Conservation (phyloP, 2,329 filamentous ascomycete genomes). For the Teratosphaeria pseudoeucalypti region DNA sequence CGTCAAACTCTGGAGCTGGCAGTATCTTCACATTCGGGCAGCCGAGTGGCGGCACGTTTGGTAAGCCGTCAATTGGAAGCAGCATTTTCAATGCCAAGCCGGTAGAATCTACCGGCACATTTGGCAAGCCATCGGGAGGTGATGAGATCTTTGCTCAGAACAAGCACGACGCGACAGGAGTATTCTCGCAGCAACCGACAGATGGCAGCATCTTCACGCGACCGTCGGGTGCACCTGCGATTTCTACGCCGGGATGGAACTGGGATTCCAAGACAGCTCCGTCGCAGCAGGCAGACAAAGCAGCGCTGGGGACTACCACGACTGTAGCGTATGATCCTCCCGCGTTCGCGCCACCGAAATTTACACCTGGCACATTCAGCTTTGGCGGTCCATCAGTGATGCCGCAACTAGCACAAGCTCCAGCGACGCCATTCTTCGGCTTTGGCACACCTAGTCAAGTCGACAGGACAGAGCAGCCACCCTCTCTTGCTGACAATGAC, state of each 20-base stretch:
- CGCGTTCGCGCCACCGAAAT: not conserved
- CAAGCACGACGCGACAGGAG: not conserved
- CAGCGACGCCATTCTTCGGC: not conserved
- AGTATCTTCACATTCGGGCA: conserved; percentile 7
- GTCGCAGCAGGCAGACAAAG: not conserved
- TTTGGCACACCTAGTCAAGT: not conserved
- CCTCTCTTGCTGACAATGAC: not conserved
- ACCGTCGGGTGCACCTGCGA: not conserved
- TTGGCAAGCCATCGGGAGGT: not conserved
- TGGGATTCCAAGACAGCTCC: not conserved
- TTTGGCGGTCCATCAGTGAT: not conserved
- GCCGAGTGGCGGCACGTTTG: conserved; percentile 6
- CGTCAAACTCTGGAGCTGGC: not conserved
- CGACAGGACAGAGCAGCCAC: not conserved
- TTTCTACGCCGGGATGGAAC: not conserved
- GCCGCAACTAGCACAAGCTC: not conserved
- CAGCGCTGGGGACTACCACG: not conserved
- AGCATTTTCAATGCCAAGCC: conserved; percentile 1
- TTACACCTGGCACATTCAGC: not conserved
- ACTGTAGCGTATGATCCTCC: not conserved
- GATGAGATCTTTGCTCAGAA: not conserved
- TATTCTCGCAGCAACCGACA: not conserved
- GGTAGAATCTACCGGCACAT: not conserved
- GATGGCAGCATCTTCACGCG: not conserved
- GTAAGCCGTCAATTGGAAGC: conserved; percentile 5